Evolutionary conservation across 2,329 filamentous ascomycete genomes (phyloP).

Genomic region (Cercospora nicotianae): DNA sequence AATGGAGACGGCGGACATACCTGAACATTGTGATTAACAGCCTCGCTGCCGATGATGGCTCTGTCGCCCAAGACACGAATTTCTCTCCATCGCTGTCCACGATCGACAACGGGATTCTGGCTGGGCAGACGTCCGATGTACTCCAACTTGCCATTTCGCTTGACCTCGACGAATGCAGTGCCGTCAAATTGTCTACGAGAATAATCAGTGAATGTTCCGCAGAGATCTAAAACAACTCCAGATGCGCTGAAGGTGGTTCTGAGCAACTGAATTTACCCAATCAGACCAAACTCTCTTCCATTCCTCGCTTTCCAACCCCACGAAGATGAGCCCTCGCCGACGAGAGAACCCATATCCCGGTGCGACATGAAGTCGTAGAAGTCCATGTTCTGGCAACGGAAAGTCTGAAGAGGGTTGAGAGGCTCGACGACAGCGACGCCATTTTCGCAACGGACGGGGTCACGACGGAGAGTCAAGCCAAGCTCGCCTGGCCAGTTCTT

Average conservation of each 20-base stretch:
- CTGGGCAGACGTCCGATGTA: constrained; percentile 53
- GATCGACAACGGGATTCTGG: constrained; percentile 18
- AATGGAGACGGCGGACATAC: constrained; percentile 36
- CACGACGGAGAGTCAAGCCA: neutral
- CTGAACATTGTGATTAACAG: constrained; percentile 57
- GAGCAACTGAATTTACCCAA: constrained; percentile 38
- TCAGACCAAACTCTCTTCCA: constrained; percentile 56
- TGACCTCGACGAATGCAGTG: constrained; percentile 56
- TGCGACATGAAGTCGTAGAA: constrained; percentile 58
- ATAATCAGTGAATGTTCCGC: neutral
- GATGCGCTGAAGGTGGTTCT: neutral
- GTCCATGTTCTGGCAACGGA: constrained; percentile 48
- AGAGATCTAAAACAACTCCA: neutral
- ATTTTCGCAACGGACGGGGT: neutral
- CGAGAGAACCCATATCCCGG: constrained; percentile 47
- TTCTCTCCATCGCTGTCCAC: constrained; percentile 51
- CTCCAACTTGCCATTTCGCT: constrained; percentile 48
- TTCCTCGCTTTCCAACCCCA: constrained; percentile 57
- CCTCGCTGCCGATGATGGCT: constrained; percentile 48
- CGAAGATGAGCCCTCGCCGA: constrained; percentile 20
- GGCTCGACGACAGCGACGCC: neutral
- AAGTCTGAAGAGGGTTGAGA: neutral
- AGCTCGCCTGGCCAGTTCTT: neutral
- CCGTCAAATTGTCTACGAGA: constrained; percentile 50
- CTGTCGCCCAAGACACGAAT: constrained; percentile 49